Conservation (phyloP, 2,329 filamentous ascomycete species). For the Sporothrix pallida region DNA sequence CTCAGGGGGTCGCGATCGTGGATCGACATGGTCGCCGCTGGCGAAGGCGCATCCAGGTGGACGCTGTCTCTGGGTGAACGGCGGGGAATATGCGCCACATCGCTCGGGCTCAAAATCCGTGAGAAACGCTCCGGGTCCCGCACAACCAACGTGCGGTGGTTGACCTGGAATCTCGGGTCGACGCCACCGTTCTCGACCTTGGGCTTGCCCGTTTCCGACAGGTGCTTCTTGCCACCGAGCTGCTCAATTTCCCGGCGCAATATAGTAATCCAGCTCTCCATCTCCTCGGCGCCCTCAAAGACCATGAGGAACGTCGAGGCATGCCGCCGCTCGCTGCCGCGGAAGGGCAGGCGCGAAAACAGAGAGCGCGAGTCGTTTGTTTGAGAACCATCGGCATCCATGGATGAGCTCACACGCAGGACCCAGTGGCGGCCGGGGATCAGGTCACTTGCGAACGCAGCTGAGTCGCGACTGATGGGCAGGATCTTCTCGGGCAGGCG, state of each 20-base stretch:
- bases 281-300: slow-evolving; percentile 72
- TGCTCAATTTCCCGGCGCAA: slow-evolving; percentile 73
- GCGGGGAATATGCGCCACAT: slow-evolving; percentile 44
- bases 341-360: slow-evolving; percentile 68
- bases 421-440: slow-evolving; percentile 84
- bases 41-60: slow-evolving; percentile 39
- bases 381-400: slow-evolving; percentile 62
- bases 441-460: slow-evolving; percentile 78
- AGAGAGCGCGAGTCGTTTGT: slow-evolving; percentile 63
- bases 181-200: slow-evolving; percentile 50
- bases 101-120: slow-evolving; percentile 45
- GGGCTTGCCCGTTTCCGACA: slow-evolving; percentile 64
- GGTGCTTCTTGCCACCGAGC: slow-evolving; percentile 68
- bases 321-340: slow-evolving; percentile 60
- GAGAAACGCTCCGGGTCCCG: slow-evolving; percentile 57
- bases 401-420: slow-evolving; percentile 72
- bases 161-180: slow-evolving; percentile 49
- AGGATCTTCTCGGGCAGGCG: slow-evolving; percentile 75
- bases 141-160: slow-evolving; percentile 55
- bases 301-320: slow-evolving; percentile 73
- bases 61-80: slow-evolving; percentile 39
- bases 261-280: slow-evolving; percentile 75
- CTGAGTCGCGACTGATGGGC: slow-evolving; percentile 73
- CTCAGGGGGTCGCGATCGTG: slow-evolving; percentile 54
- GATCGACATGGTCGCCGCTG: neutral